A percentile compares a stretch with the other conserved stretches of the same genome.
phyloP scores from a whole-genome alignment of 257 asterid species.

The Plantago elongata region DNA sequence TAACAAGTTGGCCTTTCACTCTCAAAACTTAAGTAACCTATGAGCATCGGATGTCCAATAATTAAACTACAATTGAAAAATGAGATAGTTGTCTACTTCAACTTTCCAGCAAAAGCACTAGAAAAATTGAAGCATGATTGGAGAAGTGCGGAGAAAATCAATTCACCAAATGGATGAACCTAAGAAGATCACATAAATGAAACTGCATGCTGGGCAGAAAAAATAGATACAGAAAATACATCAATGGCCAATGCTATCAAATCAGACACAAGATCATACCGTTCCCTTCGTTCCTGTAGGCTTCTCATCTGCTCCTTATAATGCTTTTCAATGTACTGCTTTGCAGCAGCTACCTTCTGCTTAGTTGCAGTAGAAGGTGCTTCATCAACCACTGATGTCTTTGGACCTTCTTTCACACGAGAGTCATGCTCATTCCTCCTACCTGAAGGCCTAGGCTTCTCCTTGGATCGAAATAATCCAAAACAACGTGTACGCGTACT shows the following conservation, averaged over 20 bases:
- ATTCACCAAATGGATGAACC: background rate
- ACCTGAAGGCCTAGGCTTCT: conserved; percentile 57
- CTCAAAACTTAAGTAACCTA: no score
- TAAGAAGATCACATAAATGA: background rate
- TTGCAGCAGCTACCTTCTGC: conserved; percentile 96
- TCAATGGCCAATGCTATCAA: background rate
- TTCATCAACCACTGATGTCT: conserved; percentile 55
- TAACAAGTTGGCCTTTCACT: no score
- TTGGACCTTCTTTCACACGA: conserved; percentile 58
- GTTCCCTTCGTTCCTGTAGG: conserved; percentile 85
- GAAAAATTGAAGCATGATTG: no score
- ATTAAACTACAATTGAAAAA: no score
- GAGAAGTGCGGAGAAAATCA: background rate
- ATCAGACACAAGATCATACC: conserved; percentile 44
- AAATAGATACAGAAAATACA: conserved; percentile 1
- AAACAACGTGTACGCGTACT: conserved; percentile 71
- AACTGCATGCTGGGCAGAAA: background rate
- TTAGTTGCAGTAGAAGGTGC: conserved; percentile 87
- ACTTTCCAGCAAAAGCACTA: no score
- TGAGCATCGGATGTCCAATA: no score
- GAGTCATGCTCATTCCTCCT: conserved; percentile 59
- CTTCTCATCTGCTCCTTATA: conserved; percentile 98
- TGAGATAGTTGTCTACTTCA: no score
- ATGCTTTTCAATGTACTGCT: conserved; percentile 93
- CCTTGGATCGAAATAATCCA: conserved; percentile 55